These are phyloP conservation scores for Colletotrichum neosansevieriae DNA, from an alignment of 2,329 filamentous ascomycete species.

Conservation along the genomic window DNA sequence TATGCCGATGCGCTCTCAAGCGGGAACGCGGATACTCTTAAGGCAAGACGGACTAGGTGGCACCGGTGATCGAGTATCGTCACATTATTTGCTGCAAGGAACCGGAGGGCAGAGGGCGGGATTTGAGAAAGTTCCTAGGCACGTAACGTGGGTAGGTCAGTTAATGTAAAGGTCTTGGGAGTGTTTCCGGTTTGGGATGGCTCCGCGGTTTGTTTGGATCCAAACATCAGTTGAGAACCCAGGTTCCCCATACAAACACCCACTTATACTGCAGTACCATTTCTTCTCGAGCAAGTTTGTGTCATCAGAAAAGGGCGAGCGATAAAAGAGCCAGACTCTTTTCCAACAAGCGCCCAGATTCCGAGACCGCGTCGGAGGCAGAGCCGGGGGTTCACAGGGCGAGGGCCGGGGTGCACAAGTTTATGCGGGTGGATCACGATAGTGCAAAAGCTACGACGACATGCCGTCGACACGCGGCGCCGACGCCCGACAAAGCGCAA, in stretches of 20 bases:
- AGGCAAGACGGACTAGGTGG: slow-evolving; percentile 7
- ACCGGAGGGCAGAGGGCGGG: slow-evolving; percentile 13
- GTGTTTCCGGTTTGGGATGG: slow-evolving; percentile 26
- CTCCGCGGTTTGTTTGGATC: slow-evolving; percentile 21
- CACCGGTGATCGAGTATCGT: slow-evolving; percentile 15
- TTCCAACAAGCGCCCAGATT: neutral
- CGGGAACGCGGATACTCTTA: slow-evolving; percentile 15
- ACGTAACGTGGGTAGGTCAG: slow-evolving; percentile 11
- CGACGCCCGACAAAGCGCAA: neutral
- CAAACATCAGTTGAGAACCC: neutral
- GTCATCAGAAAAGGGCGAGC: slow-evolving; percentile 15
- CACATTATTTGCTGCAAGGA: slow-evolving; percentile 13
- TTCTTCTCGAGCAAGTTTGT: slow-evolving; percentile 31
- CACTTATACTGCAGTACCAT: neutral
- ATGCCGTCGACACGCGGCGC: neutral
- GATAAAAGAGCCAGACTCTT: neutral
- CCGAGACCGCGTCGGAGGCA: neutral
- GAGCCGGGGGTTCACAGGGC: neutral
- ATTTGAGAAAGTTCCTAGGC: slow-evolving; percentile 24
- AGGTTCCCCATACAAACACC: slow-evolving; percentile 3
- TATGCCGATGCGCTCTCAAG: neutral
- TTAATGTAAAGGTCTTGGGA: slow-evolving; percentile 19
- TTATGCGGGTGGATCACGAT: too few species aligned
- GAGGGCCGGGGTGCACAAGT: neutral
- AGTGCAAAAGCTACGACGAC: neutral